Conservation (phyloP, 306 rosid species). For the Cucumis hystrix region DNA sequence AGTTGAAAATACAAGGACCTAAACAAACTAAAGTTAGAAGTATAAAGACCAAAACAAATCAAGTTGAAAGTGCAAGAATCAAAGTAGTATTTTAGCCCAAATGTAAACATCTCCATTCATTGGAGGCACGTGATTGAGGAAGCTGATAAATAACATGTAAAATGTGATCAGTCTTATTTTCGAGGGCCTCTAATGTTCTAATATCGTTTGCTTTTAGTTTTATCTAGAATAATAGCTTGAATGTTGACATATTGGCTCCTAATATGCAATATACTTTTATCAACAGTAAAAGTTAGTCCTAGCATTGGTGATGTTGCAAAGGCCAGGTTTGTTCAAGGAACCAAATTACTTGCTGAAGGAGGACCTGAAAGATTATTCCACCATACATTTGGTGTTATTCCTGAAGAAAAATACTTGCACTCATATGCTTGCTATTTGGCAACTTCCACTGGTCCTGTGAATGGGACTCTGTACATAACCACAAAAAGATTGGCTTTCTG, state of each 20-base stretch:
- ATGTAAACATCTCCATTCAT: neutral
- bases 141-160: neutral
- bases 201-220: neutral
- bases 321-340: conserved; percentile 56
- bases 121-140: neutral
- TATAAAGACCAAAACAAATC: no score
- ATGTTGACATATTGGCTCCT: neutral
- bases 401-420: conserved; percentile 47
- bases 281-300: conserved; percentile 29
- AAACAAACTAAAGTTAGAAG: no score
- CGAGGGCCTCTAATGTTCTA: neutral
- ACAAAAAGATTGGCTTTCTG: conserved; percentile 64
- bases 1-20: no score
- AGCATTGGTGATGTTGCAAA: conserved; percentile 46
- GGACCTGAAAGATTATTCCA: conserved; percentile 48
- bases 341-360: conserved; percentile 47
- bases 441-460: conserved; percentile 42
- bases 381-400: conserved; percentile 31
- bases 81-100: neutral
- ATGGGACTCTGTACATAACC: conserved; percentile 54
- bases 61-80: neutral
- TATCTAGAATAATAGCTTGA: neutral
- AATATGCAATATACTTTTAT: neutral
- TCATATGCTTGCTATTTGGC: conserved; percentile 59
- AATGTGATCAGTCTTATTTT: neutral